phyloP scores from a whole-genome alignment of 164 flowering plant genomes.

The Hamamelis virginiana region DNA sequence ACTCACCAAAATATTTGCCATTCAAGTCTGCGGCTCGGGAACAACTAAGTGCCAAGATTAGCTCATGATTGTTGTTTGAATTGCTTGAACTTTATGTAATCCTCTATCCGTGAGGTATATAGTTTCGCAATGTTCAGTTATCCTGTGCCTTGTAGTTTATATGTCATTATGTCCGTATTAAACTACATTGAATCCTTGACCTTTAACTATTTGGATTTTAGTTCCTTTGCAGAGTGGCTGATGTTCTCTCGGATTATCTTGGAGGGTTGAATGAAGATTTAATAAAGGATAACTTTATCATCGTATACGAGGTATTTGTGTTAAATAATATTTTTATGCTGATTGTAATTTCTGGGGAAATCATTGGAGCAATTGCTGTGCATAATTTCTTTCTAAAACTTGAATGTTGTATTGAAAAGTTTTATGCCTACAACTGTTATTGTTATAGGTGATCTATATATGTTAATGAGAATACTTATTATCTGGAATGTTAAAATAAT shows the following conservation, averaged over 20 bases:
- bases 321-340: background rate
- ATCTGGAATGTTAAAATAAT: too few relatives aligned
- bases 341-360: background rate
- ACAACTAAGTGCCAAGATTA: too few relatives aligned
- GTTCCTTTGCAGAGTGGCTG: slow-evolving; percentile 96
- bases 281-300: slow-evolving; percentile 92
- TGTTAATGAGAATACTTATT: too few relatives aligned
- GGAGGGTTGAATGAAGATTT: slow-evolving; percentile 90
- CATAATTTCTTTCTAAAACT: too few relatives aligned
- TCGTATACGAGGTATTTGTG: slow-evolving; percentile 87
- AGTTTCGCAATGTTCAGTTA: background rate
- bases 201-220: slow-evolving; percentile 30
- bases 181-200: slow-evolving; percentile 1
- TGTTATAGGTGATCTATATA: too few relatives aligned
- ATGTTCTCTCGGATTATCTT: slow-evolving; percentile 87
- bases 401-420: too few relatives aligned
- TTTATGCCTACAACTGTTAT: too few relatives aligned
- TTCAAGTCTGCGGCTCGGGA: too few relatives aligned
- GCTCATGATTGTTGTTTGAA: too few relatives aligned
- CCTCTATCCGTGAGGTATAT: background rate
- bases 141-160: background rate
- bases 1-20: too few relatives aligned
- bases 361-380: background rate
- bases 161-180: background rate
- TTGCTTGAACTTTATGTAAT: background rate